A percentile compares a stretch with the other conserved stretches of the same genome.
Conservation (phyloP, 1,139 yeast species). For the Suhomyces chickasaworum region DNA sequence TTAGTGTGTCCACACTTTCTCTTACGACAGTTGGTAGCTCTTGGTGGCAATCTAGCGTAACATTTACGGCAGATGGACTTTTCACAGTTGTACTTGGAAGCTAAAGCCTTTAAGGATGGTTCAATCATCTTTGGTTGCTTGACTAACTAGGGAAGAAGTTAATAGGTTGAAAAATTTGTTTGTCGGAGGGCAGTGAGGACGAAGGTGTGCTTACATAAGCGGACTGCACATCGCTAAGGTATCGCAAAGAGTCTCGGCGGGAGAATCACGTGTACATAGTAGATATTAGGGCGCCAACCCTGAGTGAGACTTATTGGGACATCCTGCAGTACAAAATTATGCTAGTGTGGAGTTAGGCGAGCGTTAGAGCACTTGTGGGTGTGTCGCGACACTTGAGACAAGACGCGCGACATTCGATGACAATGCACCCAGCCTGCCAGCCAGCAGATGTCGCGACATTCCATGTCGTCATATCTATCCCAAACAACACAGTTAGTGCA, state of each 20-base stretch:
- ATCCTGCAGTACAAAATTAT: too few species aligned
- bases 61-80: constrained; percentile 99
- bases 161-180: constrained; percentile 11
- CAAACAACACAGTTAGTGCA: neutral
- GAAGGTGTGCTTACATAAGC: constrained; percentile 8
- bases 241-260: neutral
- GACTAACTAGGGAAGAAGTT: constrained; percentile 10
- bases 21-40: constrained; percentile 99
- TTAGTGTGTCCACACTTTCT: constrained; percentile 99
- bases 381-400: neutral
- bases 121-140: constrained; percentile 66
- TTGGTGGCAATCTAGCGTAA: constrained; percentile 99
- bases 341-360: too few species aligned
- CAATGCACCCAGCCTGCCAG: neutral
- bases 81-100: constrained; percentile 99
- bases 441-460: constrained; percentile 1
- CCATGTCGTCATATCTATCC: constrained; percentile 3
- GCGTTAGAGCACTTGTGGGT: too few species aligned
- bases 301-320: too few species aligned
- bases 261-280: neutral
- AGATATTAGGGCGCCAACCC: constrained; percentile 3
- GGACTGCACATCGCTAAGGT: neutral
- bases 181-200: constrained; percentile 4
- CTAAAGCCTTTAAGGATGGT: constrained; percentile 98
- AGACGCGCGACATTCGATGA: neutral